Conservation (phyloP, 352 stramenopile genomes). For the Phytopythium litorale region DNA sequence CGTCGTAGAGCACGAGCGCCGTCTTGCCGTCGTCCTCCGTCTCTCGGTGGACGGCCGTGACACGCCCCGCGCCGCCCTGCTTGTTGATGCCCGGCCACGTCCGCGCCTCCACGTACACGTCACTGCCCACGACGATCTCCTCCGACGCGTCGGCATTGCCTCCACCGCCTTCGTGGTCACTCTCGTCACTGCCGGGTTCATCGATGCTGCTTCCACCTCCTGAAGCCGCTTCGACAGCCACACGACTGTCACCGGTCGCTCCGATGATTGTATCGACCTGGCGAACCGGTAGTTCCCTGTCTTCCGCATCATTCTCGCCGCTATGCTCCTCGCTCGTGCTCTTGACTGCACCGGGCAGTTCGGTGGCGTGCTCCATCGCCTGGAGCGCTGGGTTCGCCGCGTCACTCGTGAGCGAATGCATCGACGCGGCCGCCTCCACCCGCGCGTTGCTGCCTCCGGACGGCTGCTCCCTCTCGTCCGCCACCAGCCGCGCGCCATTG, state of each 20-base stretch:
- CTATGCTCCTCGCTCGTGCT: neutral
- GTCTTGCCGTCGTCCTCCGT: conserved; percentile 8
- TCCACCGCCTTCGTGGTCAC: neutral
- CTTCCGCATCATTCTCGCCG: neutral
- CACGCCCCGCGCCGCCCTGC: conserved; percentile 56
- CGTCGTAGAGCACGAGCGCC: conserved; percentile 64
- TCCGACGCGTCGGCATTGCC: neutral
- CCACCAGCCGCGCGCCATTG: neutral
- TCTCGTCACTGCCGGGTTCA: neutral
- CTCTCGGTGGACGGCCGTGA: conserved; percentile 44
- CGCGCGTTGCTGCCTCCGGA: neutral
- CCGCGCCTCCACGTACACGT: conserved; percentile 61
- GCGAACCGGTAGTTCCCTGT: neutral
- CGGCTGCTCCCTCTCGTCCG: neutral
- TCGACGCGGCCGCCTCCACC: neutral
- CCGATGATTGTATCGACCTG: neutral
- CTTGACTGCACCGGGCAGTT: no score
- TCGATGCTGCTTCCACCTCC: neutral
- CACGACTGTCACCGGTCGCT: no score
- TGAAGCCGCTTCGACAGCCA: conserved; percentile 5
- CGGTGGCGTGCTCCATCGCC: neutral
- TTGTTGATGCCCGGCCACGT: conserved; percentile 90
- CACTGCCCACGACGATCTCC: conserved; percentile 22
- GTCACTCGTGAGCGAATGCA: neutral
- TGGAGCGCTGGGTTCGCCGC: neutral